Percentiles rank a stretch among this genome's conserved stretches.
Conservation (phyloP, 805 yeast genomes). For the Myxozyma melibiosi region DNA sequence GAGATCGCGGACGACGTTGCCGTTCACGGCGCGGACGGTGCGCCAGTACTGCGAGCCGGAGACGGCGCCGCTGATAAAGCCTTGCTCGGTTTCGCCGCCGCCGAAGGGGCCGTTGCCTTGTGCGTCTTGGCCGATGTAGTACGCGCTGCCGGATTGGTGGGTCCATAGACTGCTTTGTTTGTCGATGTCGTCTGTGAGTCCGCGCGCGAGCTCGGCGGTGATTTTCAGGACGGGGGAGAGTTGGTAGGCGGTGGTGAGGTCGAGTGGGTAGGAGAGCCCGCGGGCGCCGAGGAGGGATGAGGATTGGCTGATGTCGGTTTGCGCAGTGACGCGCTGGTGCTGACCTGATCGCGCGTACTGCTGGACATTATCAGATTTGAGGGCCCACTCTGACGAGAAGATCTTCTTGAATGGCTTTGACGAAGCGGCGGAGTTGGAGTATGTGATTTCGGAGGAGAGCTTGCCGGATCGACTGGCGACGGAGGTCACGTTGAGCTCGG, state of each 20-base stretch:
- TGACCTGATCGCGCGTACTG: conserved; percentile 9
- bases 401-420: background rate
- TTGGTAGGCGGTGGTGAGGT: conserved; percentile 18
- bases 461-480: conserved; percentile 12
- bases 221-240: conserved; percentile 19
- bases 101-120: conserved; percentile 30
- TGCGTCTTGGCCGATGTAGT: conserved; percentile 21
- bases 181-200: conserved; percentile 2
- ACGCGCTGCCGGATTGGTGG: conserved; percentile 27
- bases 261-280: conserved; percentile 17
- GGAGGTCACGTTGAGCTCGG: conserved; percentile 22
- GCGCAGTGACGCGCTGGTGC: conserved; percentile 19
- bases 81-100: conserved; percentile 31
- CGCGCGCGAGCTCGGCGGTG: conserved; percentile 22
- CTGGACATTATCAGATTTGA: conserved; percentile 14
- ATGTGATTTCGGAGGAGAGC: background rate
- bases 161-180: conserved; percentile 18
- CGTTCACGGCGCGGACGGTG: conserved; percentile 28
- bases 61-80: conserved; percentile 1
- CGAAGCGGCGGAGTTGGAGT: background rate
- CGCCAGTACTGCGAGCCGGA: conserved; percentile 24
- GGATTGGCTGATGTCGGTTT: background rate
- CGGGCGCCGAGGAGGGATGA: conserved; percentile 14
- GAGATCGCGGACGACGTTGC: conserved; percentile 24
- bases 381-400: background rate